Evolutionary conservation across 768 basidiomycete species (phyloP), one percentile per base, ranked within the genome.

Genomic region (Pulveroboletus sp.): DNA sequence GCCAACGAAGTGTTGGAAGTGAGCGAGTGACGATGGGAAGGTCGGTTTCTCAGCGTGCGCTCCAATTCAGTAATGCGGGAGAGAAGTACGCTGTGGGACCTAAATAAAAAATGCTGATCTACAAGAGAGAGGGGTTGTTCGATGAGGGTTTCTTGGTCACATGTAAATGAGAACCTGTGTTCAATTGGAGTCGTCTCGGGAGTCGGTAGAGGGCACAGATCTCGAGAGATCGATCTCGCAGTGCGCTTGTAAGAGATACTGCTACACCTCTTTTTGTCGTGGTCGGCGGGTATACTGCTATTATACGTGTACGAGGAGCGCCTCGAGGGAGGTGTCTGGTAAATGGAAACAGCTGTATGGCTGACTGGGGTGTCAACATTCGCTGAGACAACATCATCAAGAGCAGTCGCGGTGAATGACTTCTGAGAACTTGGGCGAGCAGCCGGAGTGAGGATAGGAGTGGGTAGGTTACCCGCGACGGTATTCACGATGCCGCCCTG

Each of bases 91-190:
- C 86, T 82, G 73, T 93, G 89, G 51, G 85, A 87, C 64, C 86
- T 86, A 70, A 83, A 81, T 67, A 89, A 77, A 81, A 91, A 92
- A 76, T 89, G 82, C 60, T 89, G 87, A 67, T 91, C 88, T 64
- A 81, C 82, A 50, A 73, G 72, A 56, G 85, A 83, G 55, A 89
- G 79, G 47, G 85, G 79, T 53, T 78, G 70, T 27, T 71, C 63
- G 39, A 49, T 42, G 30, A 49, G 41, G 7, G 49, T 37, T 24
- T 54, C 57, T 27, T 57, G 52, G 30, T 65, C 62, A 21, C 51
- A 64, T 26, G 57, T 31, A 55, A 66, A 21, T 67, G 78, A 63
- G 27, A 70, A 74, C 17, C 70, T 72, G 39, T 64, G 71, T 10
- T 79, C 76, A 12, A 76, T 82, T 6, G 85, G 89, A 0, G 88